A percentile compares a stretch with the other conserved stretches of the same genome.
Evolutionary conservation across 345 rosid species (phyloP).

Genomic region (Erodium maritimum): DNA sequence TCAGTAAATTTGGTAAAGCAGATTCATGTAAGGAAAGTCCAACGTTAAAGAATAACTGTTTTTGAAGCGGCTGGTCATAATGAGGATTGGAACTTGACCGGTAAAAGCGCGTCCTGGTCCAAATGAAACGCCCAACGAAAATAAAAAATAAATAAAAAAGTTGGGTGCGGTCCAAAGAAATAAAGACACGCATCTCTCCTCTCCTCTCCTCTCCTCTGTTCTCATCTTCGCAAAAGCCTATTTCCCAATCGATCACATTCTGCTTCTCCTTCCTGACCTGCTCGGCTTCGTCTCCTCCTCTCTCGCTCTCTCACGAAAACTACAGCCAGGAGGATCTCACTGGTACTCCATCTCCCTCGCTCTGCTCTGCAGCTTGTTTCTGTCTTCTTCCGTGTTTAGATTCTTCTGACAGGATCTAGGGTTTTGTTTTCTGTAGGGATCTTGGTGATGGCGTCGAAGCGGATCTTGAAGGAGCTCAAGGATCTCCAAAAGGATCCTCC

Average conservation of each 20-base stretch:
- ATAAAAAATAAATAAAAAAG: not conserved
- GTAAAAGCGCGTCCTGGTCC: no score
- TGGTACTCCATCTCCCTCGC: no score
- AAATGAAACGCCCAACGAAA: no score
- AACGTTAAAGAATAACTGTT: no score
- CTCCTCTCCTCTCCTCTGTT: not conserved
- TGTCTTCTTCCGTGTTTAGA: not conserved
- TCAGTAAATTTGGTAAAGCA: no score
- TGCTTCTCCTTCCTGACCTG: not conserved
- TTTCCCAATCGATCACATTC: not conserved
- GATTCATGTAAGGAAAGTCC: no score
- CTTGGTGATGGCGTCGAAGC: conserved; percentile 60
- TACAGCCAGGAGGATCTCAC: not conserved
- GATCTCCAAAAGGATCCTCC: conserved; percentile 86
- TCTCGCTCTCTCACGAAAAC: not conserved
- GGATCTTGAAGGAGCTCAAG: conserved; percentile 84
- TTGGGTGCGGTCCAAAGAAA: not conserved
- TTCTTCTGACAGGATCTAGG: conserved; percentile 23
- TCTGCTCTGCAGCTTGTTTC: not conserved
- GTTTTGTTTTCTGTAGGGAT: conserved; percentile 12
- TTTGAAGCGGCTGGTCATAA: no score
- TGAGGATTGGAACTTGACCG: no score
- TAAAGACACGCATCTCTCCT: not conserved
- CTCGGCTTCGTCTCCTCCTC: not conserved
- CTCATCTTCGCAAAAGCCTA: no score